Evolutionary conservation across 331 rosid species (phyloP).

Genomic region (Quercus phellos): DNA sequence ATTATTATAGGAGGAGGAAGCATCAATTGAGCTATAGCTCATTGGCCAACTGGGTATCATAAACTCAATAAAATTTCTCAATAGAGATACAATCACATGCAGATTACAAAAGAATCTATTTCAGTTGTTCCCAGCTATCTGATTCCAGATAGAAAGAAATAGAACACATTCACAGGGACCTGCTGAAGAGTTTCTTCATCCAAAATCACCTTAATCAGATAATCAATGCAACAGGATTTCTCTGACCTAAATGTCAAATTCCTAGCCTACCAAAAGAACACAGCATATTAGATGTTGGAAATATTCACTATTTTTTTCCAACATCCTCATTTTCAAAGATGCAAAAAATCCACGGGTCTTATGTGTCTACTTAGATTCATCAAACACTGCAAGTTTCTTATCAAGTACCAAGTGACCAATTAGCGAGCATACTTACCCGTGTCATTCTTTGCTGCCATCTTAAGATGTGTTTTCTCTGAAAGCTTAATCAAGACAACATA

Average conservation of each 20-base stretch:
- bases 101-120: neutral
- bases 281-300: neutral
- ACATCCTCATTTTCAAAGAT: neutral
- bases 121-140: neutral
- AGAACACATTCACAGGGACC: neutral
- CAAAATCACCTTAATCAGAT: neutral
- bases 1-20: too few species aligned
- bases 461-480: slow-evolving; percentile 72
- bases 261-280: neutral
- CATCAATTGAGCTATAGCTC: too few species aligned
- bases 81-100: neutral
- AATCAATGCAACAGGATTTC: neutral
- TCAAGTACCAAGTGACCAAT: slow-evolving; percentile 7
- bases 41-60: neutral
- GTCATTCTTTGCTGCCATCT: slow-evolving; percentile 41
- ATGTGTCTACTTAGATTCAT: neutral
- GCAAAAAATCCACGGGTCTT: neutral
- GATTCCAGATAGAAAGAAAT: neutral
- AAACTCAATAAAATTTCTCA: neutral
- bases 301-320: neutral
- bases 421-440: slow-evolving; percentile 42
- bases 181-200: neutral
- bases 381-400: slow-evolving; percentile 1
- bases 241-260: neutral
- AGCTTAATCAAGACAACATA: slow-evolving; percentile 70